These are phyloP conservation scores for Lupinus albus DNA, from an alignment of 306 rosid genomes.

Conservation along the genomic window DNA sequence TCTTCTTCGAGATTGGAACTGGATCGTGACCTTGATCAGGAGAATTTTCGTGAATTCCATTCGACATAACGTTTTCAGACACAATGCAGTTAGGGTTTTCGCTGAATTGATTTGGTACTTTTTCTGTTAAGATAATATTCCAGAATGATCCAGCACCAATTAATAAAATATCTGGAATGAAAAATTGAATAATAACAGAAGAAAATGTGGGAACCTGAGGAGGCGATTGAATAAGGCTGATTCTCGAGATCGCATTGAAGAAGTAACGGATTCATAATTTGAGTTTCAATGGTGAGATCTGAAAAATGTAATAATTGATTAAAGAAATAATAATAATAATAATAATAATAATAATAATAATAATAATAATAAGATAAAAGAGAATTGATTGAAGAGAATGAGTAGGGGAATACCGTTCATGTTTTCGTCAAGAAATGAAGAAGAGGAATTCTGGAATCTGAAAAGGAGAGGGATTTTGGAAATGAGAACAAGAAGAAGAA, in stretches of 20 bases:
- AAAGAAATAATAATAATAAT: too few species aligned
- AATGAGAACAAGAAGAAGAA: too few species aligned
- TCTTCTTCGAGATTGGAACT: constrained; percentile 80
- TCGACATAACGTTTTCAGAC: constrained; percentile 53
- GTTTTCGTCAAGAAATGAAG: too few species aligned
- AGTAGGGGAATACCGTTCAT: constrained; percentile 44
- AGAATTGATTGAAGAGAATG: constrained; percentile 2
- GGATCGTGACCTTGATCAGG: constrained; percentile 53
- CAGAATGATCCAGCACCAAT: neutral
- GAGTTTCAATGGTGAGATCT: constrained; percentile 55
- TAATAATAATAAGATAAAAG: neutral
- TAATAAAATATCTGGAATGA: neutral
- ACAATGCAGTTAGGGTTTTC: constrained; percentile 45
- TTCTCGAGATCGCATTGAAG: constrained; percentile 42
- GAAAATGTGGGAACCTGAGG: constrained; percentile 46
- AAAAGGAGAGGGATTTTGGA: too few species aligned
- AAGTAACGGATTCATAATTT: constrained; percentile 40
- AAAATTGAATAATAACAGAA: neutral
- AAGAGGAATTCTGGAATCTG: too few species aligned
- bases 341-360: too few species aligned
- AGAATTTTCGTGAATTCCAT: constrained; percentile 59
- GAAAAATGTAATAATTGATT: constrained; percentile 35
- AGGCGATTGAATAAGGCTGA: constrained; percentile 41
- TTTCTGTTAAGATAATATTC: constrained; percentile 42
- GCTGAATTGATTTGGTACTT: constrained; percentile 39